These are phyloP conservation scores for Phytophthora syringae DNA, from an alignment of 352 stramenopile genomes.

Conservation along the genomic window DNA sequence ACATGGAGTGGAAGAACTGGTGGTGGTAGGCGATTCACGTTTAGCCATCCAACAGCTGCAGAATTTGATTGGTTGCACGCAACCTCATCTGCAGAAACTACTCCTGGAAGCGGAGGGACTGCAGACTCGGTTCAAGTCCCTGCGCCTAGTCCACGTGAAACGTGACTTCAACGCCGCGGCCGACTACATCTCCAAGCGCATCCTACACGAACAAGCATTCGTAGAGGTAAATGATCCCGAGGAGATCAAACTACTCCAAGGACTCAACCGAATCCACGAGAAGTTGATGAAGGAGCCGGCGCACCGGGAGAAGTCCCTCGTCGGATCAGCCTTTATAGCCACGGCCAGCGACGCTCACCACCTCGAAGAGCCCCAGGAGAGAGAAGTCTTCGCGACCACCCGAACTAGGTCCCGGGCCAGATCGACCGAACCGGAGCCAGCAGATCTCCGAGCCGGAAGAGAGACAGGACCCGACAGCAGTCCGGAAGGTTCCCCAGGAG, in stretches of 20 bases:
- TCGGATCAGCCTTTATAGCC: neutral
- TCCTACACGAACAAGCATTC: constrained; percentile 1
- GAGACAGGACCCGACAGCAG: too few relatives aligned
- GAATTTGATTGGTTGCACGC: constrained; percentile 7
- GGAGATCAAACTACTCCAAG: neutral
- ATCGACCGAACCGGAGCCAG: neutral
- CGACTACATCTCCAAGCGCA: constrained; percentile 15
- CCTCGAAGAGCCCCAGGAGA: neutral
- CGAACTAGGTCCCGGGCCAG: too few relatives aligned
- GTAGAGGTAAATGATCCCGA: too few relatives aligned
- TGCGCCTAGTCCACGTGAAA: constrained; percentile 25
- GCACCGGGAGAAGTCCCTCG: neutral
- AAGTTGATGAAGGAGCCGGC: constrained; percentile 2
- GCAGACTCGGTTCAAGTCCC: neutral
- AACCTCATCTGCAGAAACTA: constrained; percentile 17
- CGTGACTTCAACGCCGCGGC: constrained; percentile 27
- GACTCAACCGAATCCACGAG: constrained; percentile 3
- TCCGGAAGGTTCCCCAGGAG: too few relatives aligned
- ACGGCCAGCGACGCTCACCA: neutral
- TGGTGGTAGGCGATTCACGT: constrained; percentile 3
- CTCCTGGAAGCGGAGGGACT: constrained; percentile 8
- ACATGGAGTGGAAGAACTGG: neutral
- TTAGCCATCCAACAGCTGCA: constrained; percentile 7
- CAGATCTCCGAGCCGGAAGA: neutral
- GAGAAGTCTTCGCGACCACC: neutral